A percentile compares a stretch with the other conserved stretches of the same genome.
Conservation (phyloP, 2,329 filamentous ascomycete species). For the Rhinocladiella similis region DNA sequence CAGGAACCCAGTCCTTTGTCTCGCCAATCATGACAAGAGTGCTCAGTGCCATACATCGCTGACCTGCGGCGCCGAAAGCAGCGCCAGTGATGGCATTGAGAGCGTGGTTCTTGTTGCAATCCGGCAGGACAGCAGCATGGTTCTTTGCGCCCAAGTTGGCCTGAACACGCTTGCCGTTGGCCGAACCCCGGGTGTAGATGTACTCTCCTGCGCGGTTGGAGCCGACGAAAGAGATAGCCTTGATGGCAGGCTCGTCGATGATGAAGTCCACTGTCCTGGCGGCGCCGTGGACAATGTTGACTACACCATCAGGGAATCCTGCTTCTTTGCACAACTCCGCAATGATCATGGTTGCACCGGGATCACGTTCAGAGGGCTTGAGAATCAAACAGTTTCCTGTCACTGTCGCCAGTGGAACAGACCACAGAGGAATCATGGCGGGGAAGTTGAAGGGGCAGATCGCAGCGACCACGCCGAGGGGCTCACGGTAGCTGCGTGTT, state of each 20-base stretch:
- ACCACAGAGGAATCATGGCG: conserved; percentile 71
- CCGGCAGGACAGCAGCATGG: conserved; percentile 66
- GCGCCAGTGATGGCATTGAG: conserved; percentile 67
- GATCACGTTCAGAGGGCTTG: conserved; percentile 67
- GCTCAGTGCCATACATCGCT: conserved; percentile 69
- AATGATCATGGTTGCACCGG: conserved; percentile 66
- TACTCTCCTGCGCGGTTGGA: conserved; percentile 70
- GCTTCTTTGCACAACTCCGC: conserved; percentile 64
- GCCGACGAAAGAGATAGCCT: conserved; percentile 68
- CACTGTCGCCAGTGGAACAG: conserved; percentile 64
- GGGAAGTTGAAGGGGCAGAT: conserved; percentile 72
- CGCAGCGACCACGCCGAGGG: conserved; percentile 63
- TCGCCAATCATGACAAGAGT: conserved; percentile 65
- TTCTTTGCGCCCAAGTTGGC: conserved; percentile 71
- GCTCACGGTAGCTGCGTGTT: conserved; percentile 65
- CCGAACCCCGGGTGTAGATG: conserved; percentile 67
- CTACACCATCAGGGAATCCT: conserved; percentile 64
- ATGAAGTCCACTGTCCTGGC: conserved; percentile 69
- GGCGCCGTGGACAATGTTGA: conserved; percentile 67
- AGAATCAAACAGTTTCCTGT: conserved; percentile 65
- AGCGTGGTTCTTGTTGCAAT: conserved; percentile 69
- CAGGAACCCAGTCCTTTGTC: conserved; percentile 64
- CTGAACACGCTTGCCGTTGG: conserved; percentile 69
- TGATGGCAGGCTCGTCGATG: conserved; percentile 67
- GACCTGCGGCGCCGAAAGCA: conserved; percentile 68